Evolutionary conservation across 805 yeast species (phyloP).

Genomic region (Wickerhamiella dianesei): DNA sequence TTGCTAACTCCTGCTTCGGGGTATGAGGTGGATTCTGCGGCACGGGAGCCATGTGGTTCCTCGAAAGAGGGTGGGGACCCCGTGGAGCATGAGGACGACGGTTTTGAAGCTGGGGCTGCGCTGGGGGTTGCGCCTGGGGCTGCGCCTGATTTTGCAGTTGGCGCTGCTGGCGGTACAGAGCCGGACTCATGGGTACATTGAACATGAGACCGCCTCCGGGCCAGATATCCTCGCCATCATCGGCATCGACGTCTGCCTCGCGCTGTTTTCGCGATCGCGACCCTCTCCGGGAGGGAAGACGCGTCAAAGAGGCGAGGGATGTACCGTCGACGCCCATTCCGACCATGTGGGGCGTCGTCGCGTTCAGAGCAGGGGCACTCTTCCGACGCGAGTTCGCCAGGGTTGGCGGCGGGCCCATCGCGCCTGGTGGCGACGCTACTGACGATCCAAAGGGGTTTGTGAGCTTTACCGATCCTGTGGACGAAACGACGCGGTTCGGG

Average conservation of each 20-base stretch:
- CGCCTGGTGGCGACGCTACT: not conserved
- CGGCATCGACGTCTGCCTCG: slow-evolving; percentile 25
- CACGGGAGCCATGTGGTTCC: not conserved
- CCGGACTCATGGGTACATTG: slow-evolving; percentile 53
- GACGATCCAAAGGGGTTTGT: not conserved
- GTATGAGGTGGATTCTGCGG: too few species aligned
- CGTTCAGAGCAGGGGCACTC: slow-evolving; percentile 10
- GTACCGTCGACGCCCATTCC: slow-evolving; percentile 12
- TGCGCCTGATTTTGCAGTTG: not conserved
- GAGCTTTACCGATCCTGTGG: not conserved
- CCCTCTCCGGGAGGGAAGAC: slow-evolving; percentile 9
- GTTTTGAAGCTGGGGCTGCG: not conserved
- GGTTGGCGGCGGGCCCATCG: not conserved
- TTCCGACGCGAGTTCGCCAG: slow-evolving; percentile 2
- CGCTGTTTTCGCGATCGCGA: slow-evolving; percentile 20
- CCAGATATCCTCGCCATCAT: slow-evolving; percentile 40
- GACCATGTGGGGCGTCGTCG: not conserved
- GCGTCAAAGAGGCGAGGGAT: slow-evolving; percentile 19
- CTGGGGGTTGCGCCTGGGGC: not conserved
- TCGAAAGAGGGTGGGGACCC: not conserved
- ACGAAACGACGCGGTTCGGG: not conserved
- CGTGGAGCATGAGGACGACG: not conserved
- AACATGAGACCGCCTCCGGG: slow-evolving; percentile 41
- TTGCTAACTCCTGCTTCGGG: slow-evolving; percentile 1
- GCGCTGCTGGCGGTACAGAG: slow-evolving; percentile 28